phyloP scores from a whole-genome alignment of 768 basidiomycete genomes.

The Cubamyces sp. region DNA sequence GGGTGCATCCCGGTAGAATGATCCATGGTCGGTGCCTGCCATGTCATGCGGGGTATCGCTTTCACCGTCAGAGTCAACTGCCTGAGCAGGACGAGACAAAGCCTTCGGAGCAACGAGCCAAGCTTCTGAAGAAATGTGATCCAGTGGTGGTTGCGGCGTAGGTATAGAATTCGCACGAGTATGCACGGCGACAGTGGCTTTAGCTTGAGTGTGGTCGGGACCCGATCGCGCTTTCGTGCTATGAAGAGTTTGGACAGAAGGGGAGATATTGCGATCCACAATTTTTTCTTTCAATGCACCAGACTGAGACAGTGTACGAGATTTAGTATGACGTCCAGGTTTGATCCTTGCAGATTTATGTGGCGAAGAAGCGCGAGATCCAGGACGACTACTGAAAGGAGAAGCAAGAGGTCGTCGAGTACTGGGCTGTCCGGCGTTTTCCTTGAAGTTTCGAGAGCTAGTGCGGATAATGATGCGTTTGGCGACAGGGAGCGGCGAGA shows the following conservation, averaged over 20 bases:
- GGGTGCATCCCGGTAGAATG: constrained; percentile 28
- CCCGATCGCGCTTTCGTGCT: too few species aligned
- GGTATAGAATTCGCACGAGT: constrained; percentile 34
- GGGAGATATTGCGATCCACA: constrained; percentile 5
- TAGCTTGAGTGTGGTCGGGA: neutral
- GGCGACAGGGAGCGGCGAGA: constrained; percentile 48
- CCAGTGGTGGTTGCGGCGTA: constrained; percentile 19
- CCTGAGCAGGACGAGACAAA: constrained; percentile 28
- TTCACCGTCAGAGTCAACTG: constrained; percentile 8
- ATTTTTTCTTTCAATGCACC: constrained; percentile 16
- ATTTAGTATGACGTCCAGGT: constrained; percentile 37
- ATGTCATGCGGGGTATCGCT: constrained; percentile 16
- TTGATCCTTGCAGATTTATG: constrained; percentile 28
- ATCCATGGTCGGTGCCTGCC: constrained; percentile 22
- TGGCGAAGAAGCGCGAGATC: constrained; percentile 45
- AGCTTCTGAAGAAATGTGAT: constrained; percentile 25
- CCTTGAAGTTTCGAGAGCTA: constrained; percentile 45
- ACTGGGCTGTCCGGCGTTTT: constrained; percentile 34
- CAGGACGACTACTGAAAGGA: constrained; percentile 51
- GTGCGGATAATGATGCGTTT: constrained; percentile 43
- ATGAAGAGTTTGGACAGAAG: neutral
- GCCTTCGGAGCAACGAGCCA: constrained; percentile 38
- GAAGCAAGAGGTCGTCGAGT: constrained; percentile 41
- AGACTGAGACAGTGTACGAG: constrained; percentile 44
- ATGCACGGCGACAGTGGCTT: constrained; percentile 12